Base-by-base conservation (phyloP, 164 flowering plant genomes). In the Kingdonia uniflora region DNA sequence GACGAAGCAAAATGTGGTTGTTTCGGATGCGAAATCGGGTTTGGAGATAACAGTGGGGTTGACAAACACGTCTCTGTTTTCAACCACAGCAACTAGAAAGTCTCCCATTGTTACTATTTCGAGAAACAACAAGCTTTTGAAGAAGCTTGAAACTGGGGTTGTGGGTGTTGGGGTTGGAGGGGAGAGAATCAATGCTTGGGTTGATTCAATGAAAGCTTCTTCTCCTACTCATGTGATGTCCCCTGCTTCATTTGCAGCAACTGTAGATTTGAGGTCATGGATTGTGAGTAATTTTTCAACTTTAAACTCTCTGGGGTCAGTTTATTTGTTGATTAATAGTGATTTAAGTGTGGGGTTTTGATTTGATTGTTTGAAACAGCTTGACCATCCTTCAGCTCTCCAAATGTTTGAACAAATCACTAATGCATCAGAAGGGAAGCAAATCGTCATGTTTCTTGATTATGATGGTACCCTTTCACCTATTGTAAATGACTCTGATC, bases 381-480 rank as follows among this genome's bases (percentile, higher is more conserved):
- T 61, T 40, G 67, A 46, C 7, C 90, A 82, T 64, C 97, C 96
- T 0, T 87, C 98, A 5, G 98, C 98, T 12, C 56, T 92, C 52
- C 71, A 24, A 39, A 78, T 66, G 84, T 85, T 85, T 26, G 89
- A 86, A 19, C 60, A 79, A 42, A 85, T 92, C 16, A 69, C 57
- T 24, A 58, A 49, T 19, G 84, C 81, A 16, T 72, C 87, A 0
- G 66, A 72, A 16, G 94, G 95, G 42, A 91, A 87, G 56, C 70
- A 80, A 51, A 73, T 91, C 1, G 90, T 81, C 5, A 64, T 91
- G 79, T 91, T 91, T 56, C 65, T 91, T 11, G 98, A 91, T 42
- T 91, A 91, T 21, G 98, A 91, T 42, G 98, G 98, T 1, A 91
- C 98, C 5, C 77, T 91, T 1, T 77, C 96, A 0, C 98, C 98